phyloP scores from a whole-genome alignment of 164 flowering plant genomes.

The Litsea cubeba region DNA sequence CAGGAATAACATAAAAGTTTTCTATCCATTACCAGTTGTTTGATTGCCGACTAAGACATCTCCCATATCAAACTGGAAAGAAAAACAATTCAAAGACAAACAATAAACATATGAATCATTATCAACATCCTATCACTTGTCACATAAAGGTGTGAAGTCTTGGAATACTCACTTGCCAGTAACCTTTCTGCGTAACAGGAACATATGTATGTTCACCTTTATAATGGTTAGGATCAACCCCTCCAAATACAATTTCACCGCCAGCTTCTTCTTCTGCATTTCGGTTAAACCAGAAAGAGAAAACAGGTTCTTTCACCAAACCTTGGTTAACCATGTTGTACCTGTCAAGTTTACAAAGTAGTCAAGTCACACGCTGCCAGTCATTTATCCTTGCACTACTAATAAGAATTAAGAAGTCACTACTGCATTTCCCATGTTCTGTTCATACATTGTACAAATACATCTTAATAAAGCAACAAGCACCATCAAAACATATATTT shows the following conservation, averaged over 20 bases:
- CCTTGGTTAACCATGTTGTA: slow-evolving; percentile 81
- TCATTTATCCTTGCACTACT: background rate
- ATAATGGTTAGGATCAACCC: slow-evolving; percentile 71
- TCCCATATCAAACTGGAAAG: slow-evolving; percentile 86
- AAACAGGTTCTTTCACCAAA: slow-evolving; percentile 61
- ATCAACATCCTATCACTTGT: background rate
- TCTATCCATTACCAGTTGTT: slow-evolving; percentile 54
- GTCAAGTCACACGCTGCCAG: background rate
- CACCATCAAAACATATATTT: background rate
- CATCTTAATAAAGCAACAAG: too few relatives aligned
- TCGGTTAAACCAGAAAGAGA: slow-evolving; percentile 87
- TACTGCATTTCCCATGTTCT: too few relatives aligned
- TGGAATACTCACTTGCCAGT: slow-evolving; percentile 78
- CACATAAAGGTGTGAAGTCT: background rate
- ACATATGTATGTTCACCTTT: slow-evolving; percentile 84
- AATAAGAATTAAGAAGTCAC: too few relatives aligned
- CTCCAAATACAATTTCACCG: slow-evolving; percentile 92
- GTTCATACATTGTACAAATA: too few relatives aligned
- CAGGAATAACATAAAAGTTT: background rate
- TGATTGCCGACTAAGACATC: slow-evolving; percentile 67
- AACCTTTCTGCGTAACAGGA: slow-evolving; percentile 82
- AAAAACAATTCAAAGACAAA: background rate
- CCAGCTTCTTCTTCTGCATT: slow-evolving; percentile 65
- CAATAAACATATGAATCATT: background rate
- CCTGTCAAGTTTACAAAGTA: slow-evolving; percentile 31